Conservation (phyloP, 2,329 filamentous ascomycete genomes). For the Arachnomyces sp. region DNA sequence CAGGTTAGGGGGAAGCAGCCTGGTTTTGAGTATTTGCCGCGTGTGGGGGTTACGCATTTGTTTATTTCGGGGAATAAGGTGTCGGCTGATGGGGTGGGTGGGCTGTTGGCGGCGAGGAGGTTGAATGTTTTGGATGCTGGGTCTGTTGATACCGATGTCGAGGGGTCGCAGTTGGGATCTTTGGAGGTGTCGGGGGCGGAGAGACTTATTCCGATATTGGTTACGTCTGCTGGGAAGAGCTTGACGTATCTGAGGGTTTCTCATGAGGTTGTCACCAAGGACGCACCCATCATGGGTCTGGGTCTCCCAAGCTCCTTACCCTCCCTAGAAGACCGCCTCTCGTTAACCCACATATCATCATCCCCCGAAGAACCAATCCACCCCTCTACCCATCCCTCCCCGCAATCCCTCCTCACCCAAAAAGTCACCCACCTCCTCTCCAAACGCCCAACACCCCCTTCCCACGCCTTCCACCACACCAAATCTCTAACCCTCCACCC, state of each 20-base stretch:
- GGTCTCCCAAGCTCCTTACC: background rate
- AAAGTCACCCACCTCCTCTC: slow-evolving; percentile 31
- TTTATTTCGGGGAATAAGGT: slow-evolving; percentile 50
- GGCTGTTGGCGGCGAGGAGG: slow-evolving; percentile 42
- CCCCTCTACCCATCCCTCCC: slow-evolving; percentile 13
- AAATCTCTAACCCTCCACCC: slow-evolving; percentile 41
- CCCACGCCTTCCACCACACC: slow-evolving; percentile 20
- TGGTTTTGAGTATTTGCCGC: slow-evolving; percentile 47
- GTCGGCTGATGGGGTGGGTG: slow-evolving; percentile 48
- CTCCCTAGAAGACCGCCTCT: background rate
- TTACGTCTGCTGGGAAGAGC: slow-evolving; percentile 37
- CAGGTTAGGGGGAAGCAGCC: slow-evolving; percentile 44
- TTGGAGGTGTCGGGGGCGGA: slow-evolving; percentile 41
- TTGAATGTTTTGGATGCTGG: slow-evolving; percentile 51
- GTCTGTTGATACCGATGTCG: slow-evolving; percentile 31
- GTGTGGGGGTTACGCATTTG: slow-evolving; percentile 51
- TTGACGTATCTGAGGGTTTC: slow-evolving; percentile 49
- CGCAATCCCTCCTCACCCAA: slow-evolving; percentile 20
- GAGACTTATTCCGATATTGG: slow-evolving; percentile 46
- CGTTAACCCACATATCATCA: background rate
- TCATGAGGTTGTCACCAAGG: slow-evolving; percentile 46
- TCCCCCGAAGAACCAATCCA: slow-evolving; percentile 5
- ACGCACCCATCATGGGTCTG: slow-evolving; percentile 20
- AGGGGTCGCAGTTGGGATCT: slow-evolving; percentile 16
- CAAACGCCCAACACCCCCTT: slow-evolving; percentile 27